Percentiles rank a stretch among this genome's conserved stretches.
Conservation (phyloP, 768 basidiomycete genomes). For the Leucosporidium creatinivorum region DNA sequence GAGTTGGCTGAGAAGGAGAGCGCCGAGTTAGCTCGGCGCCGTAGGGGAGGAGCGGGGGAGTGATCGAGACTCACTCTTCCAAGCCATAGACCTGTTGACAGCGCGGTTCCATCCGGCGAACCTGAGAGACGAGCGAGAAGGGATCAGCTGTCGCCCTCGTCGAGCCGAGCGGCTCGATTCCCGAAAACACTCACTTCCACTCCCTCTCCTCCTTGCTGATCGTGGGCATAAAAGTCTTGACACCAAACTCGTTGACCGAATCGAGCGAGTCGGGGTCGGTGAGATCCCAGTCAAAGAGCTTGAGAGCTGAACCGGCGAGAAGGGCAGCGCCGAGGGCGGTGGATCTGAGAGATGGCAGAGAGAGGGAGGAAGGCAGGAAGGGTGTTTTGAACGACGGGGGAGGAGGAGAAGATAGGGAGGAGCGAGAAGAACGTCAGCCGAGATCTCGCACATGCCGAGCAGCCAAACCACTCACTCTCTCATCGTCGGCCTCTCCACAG, state of each 20-base stretch:
- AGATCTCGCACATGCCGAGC: no score
- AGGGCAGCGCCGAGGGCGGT: conserved; percentile 93
- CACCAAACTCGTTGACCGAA: conserved; percentile 81
- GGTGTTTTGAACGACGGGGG: background rate
- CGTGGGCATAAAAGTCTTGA: conserved; percentile 58
- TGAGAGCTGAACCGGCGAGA: conserved; percentile 79
- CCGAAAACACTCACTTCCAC: conserved; percentile 2
- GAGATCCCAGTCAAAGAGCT: conserved; percentile 88
- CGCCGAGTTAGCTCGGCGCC: no score
- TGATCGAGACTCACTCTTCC: conserved; percentile 50
- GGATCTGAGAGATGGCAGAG: conserved; percentile 50
- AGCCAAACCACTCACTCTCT: conserved; percentile 60
- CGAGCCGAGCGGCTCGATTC: no score
- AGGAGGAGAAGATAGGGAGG: background rate
- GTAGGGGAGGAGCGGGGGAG: no score
- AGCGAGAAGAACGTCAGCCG: background rate
- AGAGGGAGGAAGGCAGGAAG: background rate
- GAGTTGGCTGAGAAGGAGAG: no score
- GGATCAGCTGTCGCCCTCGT: conserved; percentile 45
- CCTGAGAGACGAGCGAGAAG: no score
- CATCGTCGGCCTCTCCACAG: conserved; percentile 89
- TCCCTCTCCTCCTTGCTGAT: conserved; percentile 51
- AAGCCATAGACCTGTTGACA: conserved; percentile 70
- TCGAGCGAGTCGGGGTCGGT: conserved; percentile 68
- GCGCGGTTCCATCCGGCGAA: conserved; percentile 84